Base-by-base conservation (phyloP, 495 filamentous ascomycete species). In the Daldinia concentrica region DNA sequence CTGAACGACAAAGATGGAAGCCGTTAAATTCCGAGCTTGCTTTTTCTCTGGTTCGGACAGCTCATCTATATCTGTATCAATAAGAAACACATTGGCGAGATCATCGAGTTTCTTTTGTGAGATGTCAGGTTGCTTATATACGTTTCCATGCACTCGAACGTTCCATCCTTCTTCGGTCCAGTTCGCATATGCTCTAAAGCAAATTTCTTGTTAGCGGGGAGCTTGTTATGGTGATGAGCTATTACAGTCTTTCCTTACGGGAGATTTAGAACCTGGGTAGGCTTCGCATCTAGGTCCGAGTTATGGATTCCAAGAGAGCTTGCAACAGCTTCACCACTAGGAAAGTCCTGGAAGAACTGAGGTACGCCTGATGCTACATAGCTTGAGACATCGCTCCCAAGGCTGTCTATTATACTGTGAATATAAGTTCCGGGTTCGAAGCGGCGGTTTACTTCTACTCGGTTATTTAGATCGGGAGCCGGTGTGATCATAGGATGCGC, bases 141-240 rank as follows among this genome's bases (percentile, higher is more conserved):
- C 88, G 73, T 92, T 92, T 68, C 91, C 92, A 66, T 90, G 91
- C 74, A 94, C 88, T 15, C 89, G 85, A 6, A 93, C 81, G 62
- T 90, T 92, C 92, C 92, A 94, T 41, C 89, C 90, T 51, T 86
- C 79, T 19, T 86, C 82, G n/a, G 91, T 93, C 86, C 89, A 94
- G 68, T 94, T 94, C 37, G 85, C 92, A 76, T 94, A 94, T n/a
- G 85, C 85, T n/a, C 86, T 88, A 59, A 15, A 41, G 26, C 54
- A 12, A 4, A 45, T 3, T 22, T 43, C 12, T 41, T 58, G 63
- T 72, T 39, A 64, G 50, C 9, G 52, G 24, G 3, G 30, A 66
- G 24, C 19, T 30, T 6, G 11, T 19, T 11, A 50, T 24, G 62
- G 34, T 24, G 52, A 17, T 3, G 15, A 11, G 57, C 15, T 34